phyloP scores from a whole-genome alignment of 1,284 basidiomycete genomes.

The Pseudozyma tsukubaensis region DNA sequence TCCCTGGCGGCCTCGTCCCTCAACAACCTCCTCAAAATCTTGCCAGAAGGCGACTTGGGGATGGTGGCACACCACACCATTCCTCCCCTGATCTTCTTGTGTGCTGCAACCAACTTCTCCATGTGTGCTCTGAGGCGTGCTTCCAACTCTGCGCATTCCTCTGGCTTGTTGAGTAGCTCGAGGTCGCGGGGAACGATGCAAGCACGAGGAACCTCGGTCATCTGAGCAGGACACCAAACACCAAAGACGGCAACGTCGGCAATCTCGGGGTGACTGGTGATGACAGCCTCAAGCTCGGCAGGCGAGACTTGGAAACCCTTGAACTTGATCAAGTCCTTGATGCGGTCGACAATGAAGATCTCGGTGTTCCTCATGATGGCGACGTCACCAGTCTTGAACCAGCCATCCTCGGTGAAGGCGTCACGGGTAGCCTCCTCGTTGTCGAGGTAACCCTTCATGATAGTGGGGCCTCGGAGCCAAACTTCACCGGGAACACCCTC shows the following conservation, averaged over 20 bases:
- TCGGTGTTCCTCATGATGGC: conserved; percentile 54
- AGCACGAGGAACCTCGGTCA: conserved; percentile 63
- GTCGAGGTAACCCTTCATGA: conserved; percentile 60
- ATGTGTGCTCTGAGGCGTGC: conserved; percentile 34
- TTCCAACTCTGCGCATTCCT: conserved; percentile 59
- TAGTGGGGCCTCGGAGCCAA: conserved; percentile 39
- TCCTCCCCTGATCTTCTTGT: conserved; percentile 69
- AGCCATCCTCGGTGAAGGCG: conserved; percentile 54
- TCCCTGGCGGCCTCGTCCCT: conserved; percentile 41
- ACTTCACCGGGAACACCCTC: conserved; percentile 68
- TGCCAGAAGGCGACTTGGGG: conserved; percentile 63
- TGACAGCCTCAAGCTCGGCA: conserved; percentile 55
- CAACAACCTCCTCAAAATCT: conserved; percentile 60
- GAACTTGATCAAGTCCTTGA: conserved; percentile 60
- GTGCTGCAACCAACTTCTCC: conserved; percentile 62
- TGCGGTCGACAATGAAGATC: conserved; percentile 59
- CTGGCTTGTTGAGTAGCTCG: conserved; percentile 55
- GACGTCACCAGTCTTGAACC: conserved; percentile 60
- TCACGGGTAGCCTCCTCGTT: conserved; percentile 39
- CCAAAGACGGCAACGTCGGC: conserved; percentile 50
- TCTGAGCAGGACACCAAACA: conserved; percentile 38
- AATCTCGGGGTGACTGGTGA: conserved; percentile 45
- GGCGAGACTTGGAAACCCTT: conserved; percentile 61
- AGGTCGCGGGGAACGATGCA: conserved; percentile 62
- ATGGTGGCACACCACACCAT: conserved; percentile 58